Conservation (phyloP, 2,329 filamentous ascomycete genomes). For the Arthroderma sp. region DNA sequence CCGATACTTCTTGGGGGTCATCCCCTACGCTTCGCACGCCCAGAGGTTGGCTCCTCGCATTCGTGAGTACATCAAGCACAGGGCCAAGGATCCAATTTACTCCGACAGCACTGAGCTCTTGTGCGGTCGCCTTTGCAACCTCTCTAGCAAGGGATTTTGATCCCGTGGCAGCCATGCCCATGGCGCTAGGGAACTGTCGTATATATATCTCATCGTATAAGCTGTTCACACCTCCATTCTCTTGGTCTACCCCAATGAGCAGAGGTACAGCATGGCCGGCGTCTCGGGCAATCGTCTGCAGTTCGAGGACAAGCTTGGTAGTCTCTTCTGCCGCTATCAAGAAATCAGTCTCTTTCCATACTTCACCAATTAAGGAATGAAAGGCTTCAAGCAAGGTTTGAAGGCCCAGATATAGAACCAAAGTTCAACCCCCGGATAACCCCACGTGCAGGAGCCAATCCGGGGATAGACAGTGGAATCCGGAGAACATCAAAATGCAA, state of each 20-base stretch:
- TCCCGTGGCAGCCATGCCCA: slow-evolving; percentile 90
- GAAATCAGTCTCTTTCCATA: slow-evolving; percentile 17
- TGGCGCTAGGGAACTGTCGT: slow-evolving; percentile 89
- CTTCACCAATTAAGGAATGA: not conserved
- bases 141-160: slow-evolving; percentile 75
- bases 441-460: no score
- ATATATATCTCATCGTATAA: slow-evolving; percentile 92
- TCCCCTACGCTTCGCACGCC: slow-evolving; percentile 84
- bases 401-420: no score
- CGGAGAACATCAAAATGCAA: no score
- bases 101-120: slow-evolving; percentile 82
- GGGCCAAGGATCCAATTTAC: slow-evolving; percentile 94
- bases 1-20: slow-evolving; percentile 87
- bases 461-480: no score
- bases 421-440: no score
- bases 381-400: no score
- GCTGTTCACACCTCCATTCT: slow-evolving; percentile 96
- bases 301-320: slow-evolving; percentile 71
- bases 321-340: slow-evolving; percentile 74
- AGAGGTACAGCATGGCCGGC: slow-evolving; percentile 81
- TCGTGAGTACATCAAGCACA: slow-evolving; percentile 84
- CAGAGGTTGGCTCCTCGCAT: slow-evolving; percentile 78
- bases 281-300: slow-evolving; percentile 83
- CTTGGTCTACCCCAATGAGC: slow-evolving; percentile 84
- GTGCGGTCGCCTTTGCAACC: slow-evolving; percentile 82